Percentiles rank a stretch among this genome's conserved stretches.
phyloP scores from a whole-genome alignment of 2,329 filamentous ascomycete species.

The Botrytis deweyae region DNA sequence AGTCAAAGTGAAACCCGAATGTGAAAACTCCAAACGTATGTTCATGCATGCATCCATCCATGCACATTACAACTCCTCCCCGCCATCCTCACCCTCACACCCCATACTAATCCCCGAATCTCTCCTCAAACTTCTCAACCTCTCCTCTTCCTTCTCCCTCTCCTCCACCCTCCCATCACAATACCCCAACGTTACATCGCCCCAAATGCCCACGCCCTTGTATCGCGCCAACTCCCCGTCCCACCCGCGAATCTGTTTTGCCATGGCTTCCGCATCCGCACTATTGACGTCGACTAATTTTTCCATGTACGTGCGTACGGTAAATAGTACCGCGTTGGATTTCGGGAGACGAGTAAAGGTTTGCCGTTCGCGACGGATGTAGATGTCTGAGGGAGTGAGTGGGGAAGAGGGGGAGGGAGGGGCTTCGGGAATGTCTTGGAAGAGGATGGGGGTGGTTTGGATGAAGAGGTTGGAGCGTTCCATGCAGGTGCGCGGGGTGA shows the following conservation, averaged over 20 bases:
- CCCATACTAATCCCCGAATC: background rate
- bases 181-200: slow-evolving; percentile 25
- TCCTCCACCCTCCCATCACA: slow-evolving; percentile 23
- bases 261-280: slow-evolving; percentile 44
- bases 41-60: background rate
- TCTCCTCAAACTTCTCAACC: background rate
- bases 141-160: background rate
- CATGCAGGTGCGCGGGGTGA: slow-evolving; percentile 46
- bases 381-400: slow-evolving; percentile 41
- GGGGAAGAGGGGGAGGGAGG: slow-evolving; percentile 36
- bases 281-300: slow-evolving; percentile 43
- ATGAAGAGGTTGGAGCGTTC: slow-evolving; percentile 51
- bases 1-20: background rate
- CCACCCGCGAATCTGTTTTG: slow-evolving; percentile 47
- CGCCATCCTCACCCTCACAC: background rate
- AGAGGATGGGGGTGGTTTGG: slow-evolving; percentile 47
- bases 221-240: slow-evolving; percentile 46
- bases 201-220: slow-evolving; percentile 48
- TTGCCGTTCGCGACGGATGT: slow-evolving; percentile 50
- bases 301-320: slow-evolving; percentile 49
- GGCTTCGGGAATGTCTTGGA: slow-evolving; percentile 47
- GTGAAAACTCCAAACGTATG: background rate
- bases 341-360: slow-evolving; percentile 49
- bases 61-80: background rate
- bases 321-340: slow-evolving; percentile 48